Conservation (phyloP, 768 basidiomycete genomes). For the Mycena venus region DNA sequence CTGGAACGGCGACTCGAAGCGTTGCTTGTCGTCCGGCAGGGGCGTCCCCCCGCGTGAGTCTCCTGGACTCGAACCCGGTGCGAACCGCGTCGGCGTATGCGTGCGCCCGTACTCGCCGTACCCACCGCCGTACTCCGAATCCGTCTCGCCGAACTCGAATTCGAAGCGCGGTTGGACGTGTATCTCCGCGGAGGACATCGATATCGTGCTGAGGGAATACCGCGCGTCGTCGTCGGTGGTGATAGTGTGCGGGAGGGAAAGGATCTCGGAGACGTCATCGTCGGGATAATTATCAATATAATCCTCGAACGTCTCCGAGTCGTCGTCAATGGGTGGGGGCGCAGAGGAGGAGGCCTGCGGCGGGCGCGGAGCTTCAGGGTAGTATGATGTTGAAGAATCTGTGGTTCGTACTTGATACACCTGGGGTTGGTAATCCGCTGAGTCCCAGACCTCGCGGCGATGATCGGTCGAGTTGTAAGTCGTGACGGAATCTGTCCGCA, state of each 20-base stretch:
- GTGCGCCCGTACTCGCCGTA: not conserved
- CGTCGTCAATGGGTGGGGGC: not conserved
- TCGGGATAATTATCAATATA: not conserved
- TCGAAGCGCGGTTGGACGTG: slow-evolving; percentile 1
- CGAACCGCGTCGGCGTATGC: not conserved
- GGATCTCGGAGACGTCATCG: not conserved
- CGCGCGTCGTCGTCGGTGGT: not conserved
- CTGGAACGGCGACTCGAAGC: slow-evolving; percentile 23
- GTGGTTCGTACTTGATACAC: not conserved
- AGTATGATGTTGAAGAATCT: not conserved
- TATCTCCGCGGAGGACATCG: not conserved
- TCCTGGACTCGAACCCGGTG: not conserved
- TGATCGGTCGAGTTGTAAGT: not conserved
- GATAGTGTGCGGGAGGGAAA: not conserved
- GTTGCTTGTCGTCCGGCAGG: not conserved
- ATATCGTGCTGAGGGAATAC: not conserved
- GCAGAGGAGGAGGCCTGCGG: not conserved
- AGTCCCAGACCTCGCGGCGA: not conserved
- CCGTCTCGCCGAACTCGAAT: not conserved
- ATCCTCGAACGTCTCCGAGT: not conserved
- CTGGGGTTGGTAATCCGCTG: not conserved
- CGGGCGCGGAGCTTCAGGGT: not conserved
- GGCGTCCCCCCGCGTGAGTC: not conserved
- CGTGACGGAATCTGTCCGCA: not conserved
- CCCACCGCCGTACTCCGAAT: not conserved